A percentile compares a stretch with the other conserved stretches of the same genome.
Evolutionary conservation across 805 yeast species (phyloP).

Genomic region (Lipomyces yamadae): DNA sequence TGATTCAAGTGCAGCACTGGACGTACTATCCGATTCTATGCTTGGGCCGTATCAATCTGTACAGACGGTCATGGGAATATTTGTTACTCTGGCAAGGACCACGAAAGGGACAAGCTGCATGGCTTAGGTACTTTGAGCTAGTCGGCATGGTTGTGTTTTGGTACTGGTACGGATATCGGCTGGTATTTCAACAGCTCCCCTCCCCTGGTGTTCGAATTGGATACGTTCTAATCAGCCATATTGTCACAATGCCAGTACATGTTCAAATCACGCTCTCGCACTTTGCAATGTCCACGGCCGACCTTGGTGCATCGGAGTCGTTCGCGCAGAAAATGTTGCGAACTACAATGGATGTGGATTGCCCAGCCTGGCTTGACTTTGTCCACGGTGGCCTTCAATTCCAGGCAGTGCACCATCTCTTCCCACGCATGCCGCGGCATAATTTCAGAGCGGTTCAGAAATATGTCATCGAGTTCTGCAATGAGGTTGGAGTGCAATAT

Average conservation of each 20-base stretch:
- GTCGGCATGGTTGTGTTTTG: conserved; percentile 70
- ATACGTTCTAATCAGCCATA: conserved; percentile 73
- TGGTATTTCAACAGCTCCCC: conserved; percentile 58
- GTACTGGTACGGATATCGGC: conserved; percentile 79
- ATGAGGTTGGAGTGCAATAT: conserved; percentile 74
- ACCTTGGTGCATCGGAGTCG: conserved; percentile 77
- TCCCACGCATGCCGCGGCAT: conserved; percentile 88
- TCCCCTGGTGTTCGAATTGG: conserved; percentile 59
- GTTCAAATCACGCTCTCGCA: conserved; percentile 89
- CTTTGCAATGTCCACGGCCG: conserved; percentile 92
- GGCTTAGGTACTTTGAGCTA: conserved; percentile 81
- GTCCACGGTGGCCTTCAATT: conserved; percentile 92
- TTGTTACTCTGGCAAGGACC: conserved; percentile 80
- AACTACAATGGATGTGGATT: conserved; percentile 93
- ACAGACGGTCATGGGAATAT: conserved; percentile 80
- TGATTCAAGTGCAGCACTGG: conserved; percentile 69
- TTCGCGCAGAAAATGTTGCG: conserved; percentile 80
- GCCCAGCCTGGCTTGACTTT: conserved; percentile 91
- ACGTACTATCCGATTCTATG: conserved; percentile 77
- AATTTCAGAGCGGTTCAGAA: conserved; percentile 79
- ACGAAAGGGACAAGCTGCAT: conserved; percentile 77
- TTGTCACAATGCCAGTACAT: conserved; percentile 88
- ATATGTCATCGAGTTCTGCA: conserved; percentile 72
- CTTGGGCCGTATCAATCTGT: conserved; percentile 85
- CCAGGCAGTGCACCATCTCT: conserved; percentile 88